Base-by-base conservation (phyloP, 1,284 basidiomycete species). In the Volvariella volvacea region DNA sequence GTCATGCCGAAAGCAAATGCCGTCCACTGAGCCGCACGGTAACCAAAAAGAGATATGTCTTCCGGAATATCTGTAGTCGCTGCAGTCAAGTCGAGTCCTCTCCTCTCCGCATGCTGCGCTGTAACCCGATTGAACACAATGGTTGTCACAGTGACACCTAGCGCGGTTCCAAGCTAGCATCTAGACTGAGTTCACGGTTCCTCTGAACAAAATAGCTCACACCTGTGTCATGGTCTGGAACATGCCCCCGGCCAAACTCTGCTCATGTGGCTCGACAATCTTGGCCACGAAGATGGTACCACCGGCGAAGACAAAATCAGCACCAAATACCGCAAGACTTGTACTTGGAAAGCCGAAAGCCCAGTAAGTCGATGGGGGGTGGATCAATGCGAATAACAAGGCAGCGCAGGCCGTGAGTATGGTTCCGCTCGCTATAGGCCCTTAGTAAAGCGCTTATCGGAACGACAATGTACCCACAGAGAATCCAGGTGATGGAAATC, bases 271-370 rank as follows among this genome's bases (percentile, higher is more conserved):
- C 1, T 74, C 61, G 2, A 79, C 75, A n/a, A 87, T 68, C 48
- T 81, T 82, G 0, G 88, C 80, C 43, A 91, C 76, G 56, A 88
- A 92, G 16, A 92, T 67, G 1, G 79, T 82, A 1, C 87, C 88
- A 1, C 78, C 70, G 0, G 88, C 70, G 58, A 83, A 89, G 9
- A 89, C 78, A 55, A 92, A 87, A 57, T 92, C 88, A 0, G 80
- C 85, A 28, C 89, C 89, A 36, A 88, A 71, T 19, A 90, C 88
- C 10, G 74, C 65, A 44, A 88, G 54, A 49, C 84, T 71, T 31
- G 89, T 80, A 1, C 83, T 78, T 3, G 88, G 86, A 66, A 95
- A 92, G 12, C 82, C 83, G 46, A 76, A 86, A 1, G 79, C 78
- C 89, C 89, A 93, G 60, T 86, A 95, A 1, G 78, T 61, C 2